Evolutionary conservation across 2,329 filamentous ascomycete species (phyloP), one percentile per base, ranked within the genome.

Genomic region (Endothia cerciana): DNA sequence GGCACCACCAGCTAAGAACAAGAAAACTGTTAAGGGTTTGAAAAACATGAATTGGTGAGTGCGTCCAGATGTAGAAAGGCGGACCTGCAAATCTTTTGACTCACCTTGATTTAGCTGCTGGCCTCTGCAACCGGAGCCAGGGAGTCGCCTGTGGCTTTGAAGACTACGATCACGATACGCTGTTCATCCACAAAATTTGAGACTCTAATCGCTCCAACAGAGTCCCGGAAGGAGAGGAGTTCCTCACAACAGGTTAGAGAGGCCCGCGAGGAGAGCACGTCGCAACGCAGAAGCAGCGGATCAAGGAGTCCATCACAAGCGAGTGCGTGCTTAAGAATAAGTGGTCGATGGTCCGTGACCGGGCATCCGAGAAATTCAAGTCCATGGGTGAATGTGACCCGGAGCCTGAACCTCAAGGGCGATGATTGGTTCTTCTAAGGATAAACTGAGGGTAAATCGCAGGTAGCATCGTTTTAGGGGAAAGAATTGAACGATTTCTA

Each of bases 51-150:
- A 84, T 80, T 62, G 80, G 82, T 13, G 69, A 75, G 0, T 69
- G 72, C 2, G 71, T 84, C 17, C 71, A 80, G 63, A 75, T 86
- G 17, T 86, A 86, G 65, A 70, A 77, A 41, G 81, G 80, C 25
- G 84, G 84, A 80, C 77, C 81, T 2, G 83, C 87, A 5, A 79
- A 87, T 5, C 76, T 87, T 1, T 79, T 85, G 3, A 75, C 77
- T 19, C 87, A 87, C 65, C 72, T 87, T 7, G 78, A 80, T 65
- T 71, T 82, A 4, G 40, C 63, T 0, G 47, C 56, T 1, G 78
- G 78, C 1, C 76, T 84, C 2, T 81, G 80, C 69, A 83, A 84
- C 68, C 82, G 82, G 28, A 80, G 77, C 67, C 81, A 82, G 70
- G 81, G 82, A n/a, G n/a, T n/a, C n/a, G n/a, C n/a, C n/a, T n/a